Percentiles rank a stretch among this genome's conserved stretches.
These are phyloP conservation scores for Fusarium subtropicale DNA, from an alignment of 2,329 filamentous ascomycete species.

Conservation along the genomic window DNA sequence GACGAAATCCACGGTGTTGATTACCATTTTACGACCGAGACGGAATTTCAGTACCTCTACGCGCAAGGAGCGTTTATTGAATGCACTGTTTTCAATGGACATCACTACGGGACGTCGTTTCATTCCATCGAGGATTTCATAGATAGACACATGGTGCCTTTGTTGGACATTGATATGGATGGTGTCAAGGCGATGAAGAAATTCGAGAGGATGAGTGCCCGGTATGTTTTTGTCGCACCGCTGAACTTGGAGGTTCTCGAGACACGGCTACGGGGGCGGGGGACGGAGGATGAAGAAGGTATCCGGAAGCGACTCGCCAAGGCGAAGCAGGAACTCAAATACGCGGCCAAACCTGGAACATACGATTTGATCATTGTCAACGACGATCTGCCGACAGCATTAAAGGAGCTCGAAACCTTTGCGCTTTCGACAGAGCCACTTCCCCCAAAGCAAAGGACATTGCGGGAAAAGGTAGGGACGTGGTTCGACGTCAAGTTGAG, in stretches of 20 bases:
- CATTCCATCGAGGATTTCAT: not conserved
- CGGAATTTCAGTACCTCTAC: not conserved
- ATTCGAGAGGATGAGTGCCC: not conserved
- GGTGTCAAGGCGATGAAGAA: not conserved
- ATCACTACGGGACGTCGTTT: not conserved
- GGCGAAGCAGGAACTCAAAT: not conserved
- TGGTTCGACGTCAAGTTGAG: not conserved
- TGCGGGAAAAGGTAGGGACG: not conserved
- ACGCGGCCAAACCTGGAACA: not conserved
- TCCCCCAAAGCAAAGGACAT: not conserved
- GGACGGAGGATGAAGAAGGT: not conserved
- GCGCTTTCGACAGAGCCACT: not conserved
- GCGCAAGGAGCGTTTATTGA: not conserved
- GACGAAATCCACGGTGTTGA: accelerated
- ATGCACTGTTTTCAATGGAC: not conserved
- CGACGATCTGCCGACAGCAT: not conserved
- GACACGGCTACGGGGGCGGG: accelerated
- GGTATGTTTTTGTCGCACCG: not conserved
- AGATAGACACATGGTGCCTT: accelerated
- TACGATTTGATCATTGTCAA: not conserved
- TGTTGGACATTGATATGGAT: constrained; percentile 1
- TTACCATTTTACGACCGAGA: not conserved
- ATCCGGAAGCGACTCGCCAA: not conserved
- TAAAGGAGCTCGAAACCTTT: not conserved
- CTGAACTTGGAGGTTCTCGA: accelerated